Evolutionary conservation across 2,329 filamentous ascomycete genomes (phyloP).

Genomic region (Neonectria ditissima): DNA sequence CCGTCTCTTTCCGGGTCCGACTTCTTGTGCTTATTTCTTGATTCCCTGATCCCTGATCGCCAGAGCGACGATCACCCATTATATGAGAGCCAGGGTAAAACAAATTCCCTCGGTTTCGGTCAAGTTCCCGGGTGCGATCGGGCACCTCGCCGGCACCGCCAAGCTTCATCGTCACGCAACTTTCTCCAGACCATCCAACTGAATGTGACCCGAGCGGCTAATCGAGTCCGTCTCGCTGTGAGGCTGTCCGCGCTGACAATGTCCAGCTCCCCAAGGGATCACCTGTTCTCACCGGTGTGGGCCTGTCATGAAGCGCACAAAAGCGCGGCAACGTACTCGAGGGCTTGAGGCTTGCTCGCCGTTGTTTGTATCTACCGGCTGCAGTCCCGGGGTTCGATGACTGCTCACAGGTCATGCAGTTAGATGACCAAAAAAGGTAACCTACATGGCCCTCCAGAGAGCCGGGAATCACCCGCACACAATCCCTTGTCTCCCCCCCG

Average conservation of each 20-base stretch:
- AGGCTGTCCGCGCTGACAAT: not conserved
- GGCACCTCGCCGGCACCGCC: slow-evolving; percentile 2
- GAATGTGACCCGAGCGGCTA: not conserved
- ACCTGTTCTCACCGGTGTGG: not conserved
- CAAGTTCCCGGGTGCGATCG: not conserved
- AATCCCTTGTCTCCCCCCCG: slow-evolving; percentile 3
- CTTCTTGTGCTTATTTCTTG: not conserved
- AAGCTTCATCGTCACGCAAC: slow-evolving; percentile 1
- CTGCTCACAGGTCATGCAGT: not conserved
- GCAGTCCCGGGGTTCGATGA: not conserved
- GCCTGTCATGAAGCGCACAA: not conserved
- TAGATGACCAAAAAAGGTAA: not conserved
- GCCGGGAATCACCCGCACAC: slow-evolving; percentile 10
- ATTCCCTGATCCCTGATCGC: slow-evolving; percentile 20
- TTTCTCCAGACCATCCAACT: not conserved
- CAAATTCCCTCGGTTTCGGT: not conserved
- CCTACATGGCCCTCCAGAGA: slow-evolving; percentile 10
- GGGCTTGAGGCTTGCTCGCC: not conserved
- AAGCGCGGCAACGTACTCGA: not conserved
- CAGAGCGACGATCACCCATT: not conserved
- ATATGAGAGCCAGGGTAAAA: not conserved
- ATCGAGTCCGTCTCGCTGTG: not conserved
- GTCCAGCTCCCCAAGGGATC: not conserved
- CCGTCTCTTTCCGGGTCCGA: slow-evolving; percentile 2
- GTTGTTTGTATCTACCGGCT: not conserved